Base-by-base conservation (phyloP, 257 asterid genomes). In the Solanum arcanum region DNA sequence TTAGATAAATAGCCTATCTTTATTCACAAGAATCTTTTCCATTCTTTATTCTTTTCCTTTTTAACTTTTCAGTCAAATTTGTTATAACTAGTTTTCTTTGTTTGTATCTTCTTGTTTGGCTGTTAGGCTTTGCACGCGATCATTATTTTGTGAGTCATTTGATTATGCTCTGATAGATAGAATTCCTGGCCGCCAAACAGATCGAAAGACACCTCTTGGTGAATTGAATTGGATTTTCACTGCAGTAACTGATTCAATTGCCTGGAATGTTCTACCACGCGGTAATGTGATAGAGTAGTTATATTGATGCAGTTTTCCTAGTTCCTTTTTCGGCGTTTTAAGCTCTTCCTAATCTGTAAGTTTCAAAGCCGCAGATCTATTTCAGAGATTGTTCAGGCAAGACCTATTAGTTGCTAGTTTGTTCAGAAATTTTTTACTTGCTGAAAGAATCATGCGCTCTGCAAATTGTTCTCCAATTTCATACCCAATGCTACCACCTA, bases 151-250 rank as follows among this genome's bases (percentile, higher is more conserved):
- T 8, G 98, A 97, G 92, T 93, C 98, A 77, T 92, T 96, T 89
- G 94, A 95, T 88, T 89, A 96, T 91, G 90, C 98, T n/a, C 91
- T 97, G 77, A 94, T 97, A 87, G 99, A 97, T 93, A 92, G 89
- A 91, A 95, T 97, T 91, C 99, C 99, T 89, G 99, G 99, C 70
- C 99, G 98, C 88, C 99, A 97, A 90, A 95, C 98, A 46, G 99
- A 97, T 90, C 93, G 99, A 78, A 97, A 95, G 93, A 95, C 99
- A 74, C 99, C 93, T 90, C 98, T 97, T 77, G 99, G 99, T 83
- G 99, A 97, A 90, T 89, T 97, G 95, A 97, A 97, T 92, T 97
- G 99, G 99, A 97, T 96, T 86, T 94, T 97, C 92, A 97, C 99
- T 39, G 99, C 99, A 80, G 98, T 97, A 29, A 97, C 99, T 47